These are phyloP conservation scores for Nymphaea colorata DNA, from an alignment of 164 flowering plant species.

Conservation along the genomic window DNA sequence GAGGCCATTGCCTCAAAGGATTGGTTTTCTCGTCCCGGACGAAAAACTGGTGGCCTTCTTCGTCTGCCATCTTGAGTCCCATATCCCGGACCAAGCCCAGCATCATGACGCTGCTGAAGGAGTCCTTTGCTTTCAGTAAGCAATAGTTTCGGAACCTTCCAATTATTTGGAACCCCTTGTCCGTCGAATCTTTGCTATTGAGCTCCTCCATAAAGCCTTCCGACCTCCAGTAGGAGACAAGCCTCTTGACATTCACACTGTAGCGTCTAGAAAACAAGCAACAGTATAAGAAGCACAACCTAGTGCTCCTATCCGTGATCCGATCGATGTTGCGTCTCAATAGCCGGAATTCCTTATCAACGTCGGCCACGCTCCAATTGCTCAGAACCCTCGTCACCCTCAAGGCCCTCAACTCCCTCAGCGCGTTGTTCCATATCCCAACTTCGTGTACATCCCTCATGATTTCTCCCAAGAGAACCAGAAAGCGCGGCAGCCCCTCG, in stretches of 20 bases:
- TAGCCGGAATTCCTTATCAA: not conserved
- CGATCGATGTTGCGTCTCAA: not conserved
- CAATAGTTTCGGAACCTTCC: not conserved
- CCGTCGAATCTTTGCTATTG: not conserved
- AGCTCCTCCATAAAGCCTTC: too few relatives aligned
- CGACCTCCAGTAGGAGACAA: too few relatives aligned
- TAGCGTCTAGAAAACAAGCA: not conserved
- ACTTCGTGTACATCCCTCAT: not conserved
- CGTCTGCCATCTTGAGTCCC: not conserved
- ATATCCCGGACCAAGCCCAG: slow-evolving; percentile 1
- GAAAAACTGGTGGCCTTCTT: not conserved
- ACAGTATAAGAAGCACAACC: not conserved
- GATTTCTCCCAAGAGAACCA: not conserved
- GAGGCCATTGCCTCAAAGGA: not conserved
- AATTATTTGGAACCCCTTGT: not conserved
- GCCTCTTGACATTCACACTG: too few relatives aligned
- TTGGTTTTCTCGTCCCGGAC: not conserved
- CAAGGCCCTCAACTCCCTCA: not conserved
- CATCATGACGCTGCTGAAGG: not conserved
- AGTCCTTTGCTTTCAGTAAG: not conserved
- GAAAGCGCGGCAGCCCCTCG: not conserved
- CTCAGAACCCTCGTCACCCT: slow-evolving; percentile 1
- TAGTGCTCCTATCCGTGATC: not conserved
- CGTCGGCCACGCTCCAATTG: not conserved
- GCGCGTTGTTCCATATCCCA: not conserved